phyloP scores from a whole-genome alignment of 345 rosid genomes.

The Murraya koenigii region DNA sequence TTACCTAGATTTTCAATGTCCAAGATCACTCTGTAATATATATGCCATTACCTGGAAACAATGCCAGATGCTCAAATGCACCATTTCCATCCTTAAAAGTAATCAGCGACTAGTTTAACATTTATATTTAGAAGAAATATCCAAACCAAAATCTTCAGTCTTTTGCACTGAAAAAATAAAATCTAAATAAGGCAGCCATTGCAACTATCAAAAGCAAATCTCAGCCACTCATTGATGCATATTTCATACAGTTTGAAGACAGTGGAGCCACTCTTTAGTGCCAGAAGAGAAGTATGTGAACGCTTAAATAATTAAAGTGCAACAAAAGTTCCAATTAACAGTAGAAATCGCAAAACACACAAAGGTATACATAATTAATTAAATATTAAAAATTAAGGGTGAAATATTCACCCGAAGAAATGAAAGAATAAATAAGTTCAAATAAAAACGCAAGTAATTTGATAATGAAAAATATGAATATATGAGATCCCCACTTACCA shows the following conservation, averaged over 20 bases:
- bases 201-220: neutral
- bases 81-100: neutral
- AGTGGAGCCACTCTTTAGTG: neutral
- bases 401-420: neutral
- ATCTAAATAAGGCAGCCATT: neutral
- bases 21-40: neutral
- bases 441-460: neutral
- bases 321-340: neutral
- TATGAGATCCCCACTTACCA: constrained; percentile 52
- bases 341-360: neutral
- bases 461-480: constrained; percentile 10
- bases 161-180: neutral
- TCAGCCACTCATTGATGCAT: neutral
- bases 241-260: neutral
- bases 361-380: neutral
- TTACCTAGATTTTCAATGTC: neutral
- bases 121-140: neutral
- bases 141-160: neutral
- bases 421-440: neutral
- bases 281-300: neutral
- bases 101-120: neutral
- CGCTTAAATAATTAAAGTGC: too few species aligned
- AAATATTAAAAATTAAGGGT: neutral
- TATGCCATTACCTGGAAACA: neutral
- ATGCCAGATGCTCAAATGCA: neutral